Conservation (phyloP, 2,329 filamentous ascomycete genomes). For the Penicillium sp. region DNA sequence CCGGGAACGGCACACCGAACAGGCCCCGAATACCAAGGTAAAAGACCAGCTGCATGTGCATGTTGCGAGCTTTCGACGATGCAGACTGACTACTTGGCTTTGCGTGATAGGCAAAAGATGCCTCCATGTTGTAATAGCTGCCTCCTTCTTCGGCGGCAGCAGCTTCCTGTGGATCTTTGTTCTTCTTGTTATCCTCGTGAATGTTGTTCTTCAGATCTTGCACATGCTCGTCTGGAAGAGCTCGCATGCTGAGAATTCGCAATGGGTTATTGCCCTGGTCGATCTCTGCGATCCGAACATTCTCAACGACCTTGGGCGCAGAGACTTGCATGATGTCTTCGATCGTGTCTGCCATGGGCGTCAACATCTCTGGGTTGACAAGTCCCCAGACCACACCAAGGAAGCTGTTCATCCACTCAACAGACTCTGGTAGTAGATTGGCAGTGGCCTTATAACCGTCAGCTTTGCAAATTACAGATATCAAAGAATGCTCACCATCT, state of each 20-base stretch:
- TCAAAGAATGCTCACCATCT: conserved; percentile 58
- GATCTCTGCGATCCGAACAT: conserved; percentile 92
- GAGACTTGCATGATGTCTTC: conserved; percentile 98
- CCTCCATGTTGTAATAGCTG: conserved; percentile 90
- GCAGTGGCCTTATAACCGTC: conserved; percentile 63
- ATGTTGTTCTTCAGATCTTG: conserved; percentile 79
- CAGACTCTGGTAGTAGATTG: conserved; percentile 89
- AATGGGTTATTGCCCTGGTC: conserved; percentile 90
- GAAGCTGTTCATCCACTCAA: conserved; percentile 94
- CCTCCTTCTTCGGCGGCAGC: conserved; percentile 88
- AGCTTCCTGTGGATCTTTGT: conserved; percentile 81
- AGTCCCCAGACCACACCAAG: conserved; percentile 84
- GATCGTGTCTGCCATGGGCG: conserved; percentile 85
- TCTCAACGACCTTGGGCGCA: conserved; percentile 86
- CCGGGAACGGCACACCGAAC: conserved; percentile 83
- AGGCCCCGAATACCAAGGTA: conserved; percentile 88
- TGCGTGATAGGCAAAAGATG: conserved; percentile 88
- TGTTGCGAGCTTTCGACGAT: conserved; percentile 84
- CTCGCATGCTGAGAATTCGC: conserved; percentile 81
- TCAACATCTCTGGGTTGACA: conserved; percentile 93
- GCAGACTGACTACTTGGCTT: conserved; percentile 70
- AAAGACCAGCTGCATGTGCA: conserved; percentile 96
- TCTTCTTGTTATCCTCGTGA: conserved; percentile 74
- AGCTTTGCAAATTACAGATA: not conserved
- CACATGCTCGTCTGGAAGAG: conserved; percentile 80